Conservation (phyloP, 768 basidiomycete species). For the Suillus alpinus region DNA sequence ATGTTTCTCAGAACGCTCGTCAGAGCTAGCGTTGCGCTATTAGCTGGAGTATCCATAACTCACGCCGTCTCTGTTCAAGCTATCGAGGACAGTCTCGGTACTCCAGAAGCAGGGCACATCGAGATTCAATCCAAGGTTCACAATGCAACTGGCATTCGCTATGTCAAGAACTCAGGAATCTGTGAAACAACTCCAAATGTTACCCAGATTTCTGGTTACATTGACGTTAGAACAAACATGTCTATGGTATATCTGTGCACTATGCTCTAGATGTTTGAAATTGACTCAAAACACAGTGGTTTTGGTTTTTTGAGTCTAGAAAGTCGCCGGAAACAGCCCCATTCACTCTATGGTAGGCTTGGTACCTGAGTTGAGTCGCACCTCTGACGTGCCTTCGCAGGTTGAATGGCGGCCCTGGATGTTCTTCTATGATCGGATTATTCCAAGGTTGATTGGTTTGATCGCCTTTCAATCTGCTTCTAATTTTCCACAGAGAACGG, state of each 20-base stretch:
- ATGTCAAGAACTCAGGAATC: constrained; percentile 56
- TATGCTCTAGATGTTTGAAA: neutral
- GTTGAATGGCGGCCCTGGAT: constrained; percentile 63
- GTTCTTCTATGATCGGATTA: constrained; percentile 62
- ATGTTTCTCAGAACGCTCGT: constrained; percentile 16
- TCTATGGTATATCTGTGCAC: constrained; percentile 44
- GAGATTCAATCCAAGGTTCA: constrained; percentile 20
- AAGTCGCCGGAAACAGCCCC: constrained; percentile 58
- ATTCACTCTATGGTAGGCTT: constrained; percentile 57
- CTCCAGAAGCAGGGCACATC: neutral
- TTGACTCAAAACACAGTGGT: constrained; percentile 50
- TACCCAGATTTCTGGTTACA: constrained; percentile 60
- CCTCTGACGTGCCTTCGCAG: constrained; percentile 20
- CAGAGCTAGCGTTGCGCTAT: constrained; percentile 3
- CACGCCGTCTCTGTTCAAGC: neutral
- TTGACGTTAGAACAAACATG: constrained; percentile 55
- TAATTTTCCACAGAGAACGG: constrained; percentile 49
- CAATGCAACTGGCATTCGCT: constrained; percentile 38
- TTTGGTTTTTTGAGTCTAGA: constrained; percentile 73
- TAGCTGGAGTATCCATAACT: neutral
- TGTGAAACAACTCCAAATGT: constrained; percentile 68
- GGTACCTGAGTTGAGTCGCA: no score
- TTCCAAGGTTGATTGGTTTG: constrained; percentile 48
- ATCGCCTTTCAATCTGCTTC: neutral
- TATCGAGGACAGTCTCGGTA: neutral